A percentile compares a stretch with the other conserved stretches of the same genome.
These are phyloP conservation scores for Blastomyces gilchristii DNA, from an alignment of 2,329 filamentous ascomycete genomes.

Conservation along the genomic window DNA sequence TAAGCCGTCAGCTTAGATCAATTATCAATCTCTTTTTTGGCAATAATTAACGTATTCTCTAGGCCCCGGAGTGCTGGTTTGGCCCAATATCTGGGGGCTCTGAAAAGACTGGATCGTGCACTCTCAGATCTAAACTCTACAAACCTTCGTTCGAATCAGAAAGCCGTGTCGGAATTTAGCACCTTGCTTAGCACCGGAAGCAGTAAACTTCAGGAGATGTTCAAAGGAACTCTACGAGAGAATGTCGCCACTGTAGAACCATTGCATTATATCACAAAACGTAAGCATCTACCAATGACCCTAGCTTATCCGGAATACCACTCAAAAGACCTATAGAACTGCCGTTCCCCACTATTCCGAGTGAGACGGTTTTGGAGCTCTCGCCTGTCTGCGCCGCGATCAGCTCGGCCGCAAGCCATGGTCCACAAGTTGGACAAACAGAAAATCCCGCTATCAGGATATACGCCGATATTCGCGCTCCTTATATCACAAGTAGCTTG, in stretches of 20 bases:
- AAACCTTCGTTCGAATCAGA: conserved; percentile 86
- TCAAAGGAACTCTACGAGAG: conserved; percentile 67
- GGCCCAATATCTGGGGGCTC: conserved; percentile 73
- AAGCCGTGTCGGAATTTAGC: conserved; percentile 70
- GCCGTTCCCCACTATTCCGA: conserved; percentile 69
- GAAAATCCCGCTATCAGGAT: conserved; percentile 65
- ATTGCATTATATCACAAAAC: conserved; percentile 84
- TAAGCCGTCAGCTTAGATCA: conserved; percentile 24
- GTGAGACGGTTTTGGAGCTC: conserved; percentile 65
- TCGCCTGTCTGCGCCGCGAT: conserved; percentile 71
- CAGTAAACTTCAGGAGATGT: conserved; percentile 72
- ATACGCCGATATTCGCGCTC: conserved; percentile 75
- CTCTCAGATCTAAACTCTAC: conserved; percentile 73
- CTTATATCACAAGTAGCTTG: conserved; percentile 72
- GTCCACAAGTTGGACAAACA: conserved; percentile 38
- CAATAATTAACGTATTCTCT: conserved; percentile 9
- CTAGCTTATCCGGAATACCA: background rate
- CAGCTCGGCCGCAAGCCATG: conserved; percentile 48
- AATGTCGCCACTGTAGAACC: conserved; percentile 76
- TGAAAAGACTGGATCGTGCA: conserved; percentile 82
- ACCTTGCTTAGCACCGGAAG: conserved; percentile 69
- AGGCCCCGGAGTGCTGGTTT: conserved; percentile 74
- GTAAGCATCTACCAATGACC: conserved; percentile 35
- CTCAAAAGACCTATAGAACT: conserved; percentile 35
- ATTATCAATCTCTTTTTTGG: background rate